Conservation (phyloP, 805 yeast species). For the Sugiyamaella lignohabitans region DNA sequence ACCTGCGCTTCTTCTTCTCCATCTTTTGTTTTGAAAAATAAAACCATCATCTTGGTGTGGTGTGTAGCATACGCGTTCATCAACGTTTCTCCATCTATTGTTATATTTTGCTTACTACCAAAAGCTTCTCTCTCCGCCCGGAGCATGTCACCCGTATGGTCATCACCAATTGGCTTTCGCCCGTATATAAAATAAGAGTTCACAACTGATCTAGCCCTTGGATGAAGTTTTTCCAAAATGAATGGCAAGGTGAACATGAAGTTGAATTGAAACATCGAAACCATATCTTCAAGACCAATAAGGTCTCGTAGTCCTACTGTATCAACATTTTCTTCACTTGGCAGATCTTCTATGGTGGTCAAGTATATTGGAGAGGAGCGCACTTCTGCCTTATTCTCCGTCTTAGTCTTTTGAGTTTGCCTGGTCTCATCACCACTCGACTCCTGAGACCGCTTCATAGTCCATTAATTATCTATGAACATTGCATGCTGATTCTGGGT, state of each 20-base stretch:
- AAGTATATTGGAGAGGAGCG: constrained; percentile 15
- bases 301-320: constrained; percentile 20
- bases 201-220: constrained; percentile 9
- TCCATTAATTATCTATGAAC: no score
- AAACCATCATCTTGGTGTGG: constrained; percentile 32
- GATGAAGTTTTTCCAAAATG: constrained; percentile 21
- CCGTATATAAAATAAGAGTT: constrained; percentile 24
- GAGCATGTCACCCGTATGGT: constrained; percentile 6
- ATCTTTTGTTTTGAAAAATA: constrained; percentile 14
- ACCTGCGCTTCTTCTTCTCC: constrained; percentile 18
- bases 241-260: constrained; percentile 25
- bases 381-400: no score
- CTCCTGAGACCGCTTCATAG: background rate
- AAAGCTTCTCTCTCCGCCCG: constrained; percentile 2
- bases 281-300: constrained; percentile 20
- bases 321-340: constrained; percentile 17
- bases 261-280: constrained; percentile 24
- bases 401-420: background rate
- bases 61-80: constrained; percentile 26
- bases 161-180: constrained; percentile 4
- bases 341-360: constrained; percentile 15
- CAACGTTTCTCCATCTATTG: constrained; percentile 19
- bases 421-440: background rate
- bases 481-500: no score
- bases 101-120: constrained; percentile 16